These are phyloP conservation scores for Alternaria dauci DNA, from an alignment of 2,329 filamentous ascomycete genomes.

Conservation along the genomic window DNA sequence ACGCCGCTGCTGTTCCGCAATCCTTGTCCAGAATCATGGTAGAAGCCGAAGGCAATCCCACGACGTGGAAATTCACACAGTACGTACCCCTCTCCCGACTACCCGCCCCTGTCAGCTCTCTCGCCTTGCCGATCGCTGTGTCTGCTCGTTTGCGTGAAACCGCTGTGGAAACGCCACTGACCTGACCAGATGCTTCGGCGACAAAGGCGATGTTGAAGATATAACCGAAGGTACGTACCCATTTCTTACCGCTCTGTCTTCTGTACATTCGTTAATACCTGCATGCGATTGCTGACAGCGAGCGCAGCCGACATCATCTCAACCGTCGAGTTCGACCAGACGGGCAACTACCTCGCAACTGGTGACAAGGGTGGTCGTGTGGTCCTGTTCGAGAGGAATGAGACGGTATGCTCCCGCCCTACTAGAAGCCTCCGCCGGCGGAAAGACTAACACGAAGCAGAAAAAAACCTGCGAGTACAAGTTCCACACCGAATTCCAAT, in stretches of 20 bases:
- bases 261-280: slow-evolving; percentile 15
- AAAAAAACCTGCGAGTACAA: slow-evolving; percentile 99
- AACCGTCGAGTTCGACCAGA: slow-evolving; percentile 90
- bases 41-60: slow-evolving; percentile 91
- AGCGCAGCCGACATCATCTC: slow-evolving; percentile 84
- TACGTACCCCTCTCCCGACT: slow-evolving; percentile 62
- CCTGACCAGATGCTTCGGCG: slow-evolving; percentile 88
- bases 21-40: slow-evolving; percentile 74
- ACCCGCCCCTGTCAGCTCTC: background rate
- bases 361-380: slow-evolving; percentile 88
- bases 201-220: slow-evolving; percentile 99
- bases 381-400: slow-evolving; percentile 89
- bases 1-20: slow-evolving; percentile 15
- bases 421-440: background rate
- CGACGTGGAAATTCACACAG: slow-evolving; percentile 99
- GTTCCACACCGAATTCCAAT: slow-evolving; percentile 99
- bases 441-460: slow-evolving; percentile 58
- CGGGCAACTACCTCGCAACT: slow-evolving; percentile 88
- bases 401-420: slow-evolving; percentile 73
- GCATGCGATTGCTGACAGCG: slow-evolving; percentile 23
- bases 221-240: slow-evolving; percentile 83
- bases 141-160: background rate
- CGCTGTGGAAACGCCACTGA: slow-evolving; percentile 30
- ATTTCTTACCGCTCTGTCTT: slow-evolving; percentile 6
- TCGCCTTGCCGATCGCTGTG: background rate